Base-by-base conservation (phyloP, 2,329 filamentous ascomycete species). In the Intubia oerlemansii region DNA sequence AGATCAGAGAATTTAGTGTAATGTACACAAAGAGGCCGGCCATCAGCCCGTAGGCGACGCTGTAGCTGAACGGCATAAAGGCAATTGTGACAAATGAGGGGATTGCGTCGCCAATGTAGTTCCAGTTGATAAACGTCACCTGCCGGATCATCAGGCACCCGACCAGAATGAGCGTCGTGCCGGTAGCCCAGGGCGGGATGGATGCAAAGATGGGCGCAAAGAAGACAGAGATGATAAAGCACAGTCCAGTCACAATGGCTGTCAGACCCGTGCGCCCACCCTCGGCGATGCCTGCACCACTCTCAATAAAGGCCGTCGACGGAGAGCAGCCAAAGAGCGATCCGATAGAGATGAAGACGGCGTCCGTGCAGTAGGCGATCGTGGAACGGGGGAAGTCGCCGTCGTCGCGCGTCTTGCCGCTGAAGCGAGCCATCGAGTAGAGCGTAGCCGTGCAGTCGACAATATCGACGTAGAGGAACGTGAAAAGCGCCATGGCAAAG, bases 371-470 rank as follows among this genome's bases (percentile, higher is more conserved):
- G 46, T 80, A 82, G 2, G 82, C 82, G 18, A 85, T 52, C 1
- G 81, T 80, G 3, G 77, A 84, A 23, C 80, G 72, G 29, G 84
- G 79, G 36, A 92, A 92, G 45, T 90, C 80, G n/a, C 72, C 68
- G 3, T 74, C 67, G 12, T 38, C 34, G 4, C 38, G 61, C 49
- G 42, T 72, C 59, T 38, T 76, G 38, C 40, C 41, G 35, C 66
- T 71, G 50, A 80, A 80, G 14, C 72, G 69, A 2, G 75, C 76
- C 75, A 82, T 81, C n/a, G 73, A 76, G 50, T 80, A 81, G 21
- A 81, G 52, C 1, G 75, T 81, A 24, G 74, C 76, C 0, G 76
- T 81, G 41, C 70, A 72, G 44, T 82, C 76, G 34, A 82, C 70
- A 39, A 81, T 77, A 41, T 81, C 76, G 28, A 82, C 76, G 34